phyloP scores from a whole-genome alignment of 108 stramenopile genomes.

The Aurantiochytrium sp. region DNA sequence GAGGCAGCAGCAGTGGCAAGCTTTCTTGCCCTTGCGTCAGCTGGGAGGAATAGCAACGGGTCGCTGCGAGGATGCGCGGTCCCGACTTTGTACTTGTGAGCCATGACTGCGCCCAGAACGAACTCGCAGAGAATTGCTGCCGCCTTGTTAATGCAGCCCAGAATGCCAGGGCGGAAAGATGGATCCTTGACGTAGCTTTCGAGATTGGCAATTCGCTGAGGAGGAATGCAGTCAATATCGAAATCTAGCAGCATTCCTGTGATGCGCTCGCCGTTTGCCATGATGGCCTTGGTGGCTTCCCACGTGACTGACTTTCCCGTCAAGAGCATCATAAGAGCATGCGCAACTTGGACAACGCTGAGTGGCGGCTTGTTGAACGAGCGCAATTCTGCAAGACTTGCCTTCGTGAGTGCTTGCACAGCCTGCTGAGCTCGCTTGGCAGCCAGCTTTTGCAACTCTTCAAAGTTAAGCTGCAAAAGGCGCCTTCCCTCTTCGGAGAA shows the following conservation, averaged over 20 bases:
- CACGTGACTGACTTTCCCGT: slow-evolving; percentile 21
- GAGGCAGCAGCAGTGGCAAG: neutral
- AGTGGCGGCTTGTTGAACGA: slow-evolving; percentile 24
- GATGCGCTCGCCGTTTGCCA: slow-evolving; percentile 14
- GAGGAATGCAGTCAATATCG: slow-evolving; percentile 11
- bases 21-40: neutral
- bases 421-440: neutral
- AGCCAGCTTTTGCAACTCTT: neutral
- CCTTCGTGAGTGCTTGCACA: slow-evolving; percentile 20
- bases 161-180: slow-evolving; percentile 8
- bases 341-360: slow-evolving; percentile 18
- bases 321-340: slow-evolving; percentile 29
- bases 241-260: slow-evolving; percentile 22
- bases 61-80: slow-evolving; percentile 12
- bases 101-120: slow-evolving; percentile 23
- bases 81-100: slow-evolving; percentile 14
- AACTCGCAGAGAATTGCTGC: slow-evolving; percentile 27
- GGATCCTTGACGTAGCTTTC: slow-evolving; percentile 23
- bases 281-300: neutral
- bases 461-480: neutral
- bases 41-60: neutral
- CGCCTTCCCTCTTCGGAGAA: neutral
- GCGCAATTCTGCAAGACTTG: slow-evolving; percentile 23
- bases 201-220: slow-evolving; percentile 17
- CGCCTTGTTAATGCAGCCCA: neutral